A percentile compares a stretch with the other conserved stretches of the same genome.
phyloP scores from a whole-genome alignment of 2,329 filamentous ascomycete genomes.

The Claviceps sp. region DNA sequence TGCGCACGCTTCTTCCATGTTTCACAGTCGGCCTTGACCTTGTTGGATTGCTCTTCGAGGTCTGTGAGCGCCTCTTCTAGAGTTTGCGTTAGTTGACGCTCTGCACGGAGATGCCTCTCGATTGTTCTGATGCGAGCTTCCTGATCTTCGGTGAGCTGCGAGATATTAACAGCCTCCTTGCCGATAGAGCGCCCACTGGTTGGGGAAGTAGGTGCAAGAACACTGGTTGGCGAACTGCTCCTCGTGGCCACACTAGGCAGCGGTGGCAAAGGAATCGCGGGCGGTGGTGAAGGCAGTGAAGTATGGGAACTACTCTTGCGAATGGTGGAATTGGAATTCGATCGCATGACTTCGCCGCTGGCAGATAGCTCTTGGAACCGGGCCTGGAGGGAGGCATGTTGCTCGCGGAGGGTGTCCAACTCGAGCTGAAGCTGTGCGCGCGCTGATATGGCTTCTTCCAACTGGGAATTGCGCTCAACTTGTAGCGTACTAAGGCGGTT shows the following conservation, averaged over 20 bases:
- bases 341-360: constrained; percentile 36
- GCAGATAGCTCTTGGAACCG: constrained; percentile 42
- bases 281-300: constrained; percentile 83
- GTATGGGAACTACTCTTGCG: constrained; percentile 75
- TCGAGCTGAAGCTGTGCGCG: constrained; percentile 52
- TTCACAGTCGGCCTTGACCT: constrained; percentile 82
- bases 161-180: constrained; percentile 55
- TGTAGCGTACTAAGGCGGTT: constrained; percentile 78
- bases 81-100: constrained; percentile 91
- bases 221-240: constrained; percentile 30
- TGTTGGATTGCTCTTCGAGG: constrained; percentile 81
- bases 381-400: constrained; percentile 62
- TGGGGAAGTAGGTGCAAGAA: constrained; percentile 32
- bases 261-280: constrained; percentile 89
- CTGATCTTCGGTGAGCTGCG: constrained; percentile 84
- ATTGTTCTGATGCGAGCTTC: constrained; percentile 90
- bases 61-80: constrained; percentile 93
- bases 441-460: constrained; percentile 64
- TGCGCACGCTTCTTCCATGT: constrained; percentile 77
- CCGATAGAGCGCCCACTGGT: constrained; percentile 58
- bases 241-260: constrained; percentile 49
- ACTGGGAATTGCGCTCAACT: constrained; percentile 56
- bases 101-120: constrained; percentile 89
- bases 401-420: constrained; percentile 51
- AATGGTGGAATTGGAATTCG: constrained; percentile 54